Base-by-base conservation (phyloP, 2,329 filamentous ascomycete genomes). In the Cordyceps militaris region DNA sequence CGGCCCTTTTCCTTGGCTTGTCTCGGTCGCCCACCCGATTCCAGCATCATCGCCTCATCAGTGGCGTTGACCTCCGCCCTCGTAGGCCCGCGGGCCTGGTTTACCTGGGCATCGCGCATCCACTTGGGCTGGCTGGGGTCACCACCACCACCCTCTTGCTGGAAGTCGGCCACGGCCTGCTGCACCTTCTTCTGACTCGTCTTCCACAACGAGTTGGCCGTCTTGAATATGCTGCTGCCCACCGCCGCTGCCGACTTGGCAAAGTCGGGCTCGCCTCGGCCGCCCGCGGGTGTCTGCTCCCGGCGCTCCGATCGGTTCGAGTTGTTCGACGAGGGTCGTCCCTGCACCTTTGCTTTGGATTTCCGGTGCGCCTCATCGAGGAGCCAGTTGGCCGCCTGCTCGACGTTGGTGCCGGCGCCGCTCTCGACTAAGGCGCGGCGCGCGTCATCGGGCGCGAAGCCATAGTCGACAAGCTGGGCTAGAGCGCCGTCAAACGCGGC, bases 161-260 rank as follows among this genome's bases (percentile, higher is more conserved):
- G 83, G 59, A 97, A 88, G 16, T 99, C 94, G 9, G 91, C 86
- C 34, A 97, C 89, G 4, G 91, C 93, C 71, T 94, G 91, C 66
- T 96, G 91, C 59, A 97, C 83, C 69, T 90, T 92, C 73, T 96
- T 99, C 67, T 92, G 90, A 0, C 93, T 86, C 3, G 88, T 89
- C 69, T 96, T 99, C 94, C 94, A 99, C 0, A 97, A 74, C 1
- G 90, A 93, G 63, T 95, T 96, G 2, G 94, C 94, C 3, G 92
- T 94, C 70, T 99, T 99, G 71, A 97, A 85, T 13, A 99, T 73
- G 61, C 82, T 95, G 46, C 77, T 90, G 0, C 94, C 89, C 67
- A 97, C 79, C 34, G 92, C 88, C 6, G 90, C 85, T 2, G 93
- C 93, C 44, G 87, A 81, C 66, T 93, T 91, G 16, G 89, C 79